These are phyloP conservation scores for Coniochaeta sp. DNA, from an alignment of 2,329 filamentous ascomycete species.

Conservation along the genomic window DNA sequence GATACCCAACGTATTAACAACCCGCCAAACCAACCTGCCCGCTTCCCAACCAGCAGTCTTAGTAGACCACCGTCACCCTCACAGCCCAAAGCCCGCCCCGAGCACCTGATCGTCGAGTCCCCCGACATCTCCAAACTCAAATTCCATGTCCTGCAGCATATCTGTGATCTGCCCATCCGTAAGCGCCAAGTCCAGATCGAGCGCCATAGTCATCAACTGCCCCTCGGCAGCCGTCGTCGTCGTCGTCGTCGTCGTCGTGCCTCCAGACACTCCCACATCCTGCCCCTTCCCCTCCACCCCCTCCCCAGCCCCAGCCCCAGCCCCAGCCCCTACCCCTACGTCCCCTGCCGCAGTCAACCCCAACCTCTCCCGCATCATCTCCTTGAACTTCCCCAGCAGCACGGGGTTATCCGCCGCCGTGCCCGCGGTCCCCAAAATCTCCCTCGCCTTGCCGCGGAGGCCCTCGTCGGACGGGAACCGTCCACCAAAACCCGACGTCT, in stretches of 20 bases:
- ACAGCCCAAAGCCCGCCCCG: neutral
- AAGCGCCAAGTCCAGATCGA: conserved; percentile 25
- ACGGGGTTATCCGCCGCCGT: conserved; percentile 49
- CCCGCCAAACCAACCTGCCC: too few relatives aligned
- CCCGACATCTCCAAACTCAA: conserved; percentile 23
- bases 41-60: too few relatives aligned
- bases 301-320: too few relatives aligned
- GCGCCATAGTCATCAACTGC: conserved; percentile 9
- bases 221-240: neutral
- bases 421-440: conserved; percentile 35
- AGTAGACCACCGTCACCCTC: neutral
- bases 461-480: conserved; percentile 39
- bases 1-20: too few relatives aligned
- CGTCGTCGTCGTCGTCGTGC: neutral
- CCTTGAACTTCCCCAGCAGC: conserved; percentile 47
- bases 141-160: conserved; percentile 35
- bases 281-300: too few relatives aligned
- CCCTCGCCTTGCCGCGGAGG: conserved; percentile 37
- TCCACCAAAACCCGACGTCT: conserved; percentile 25
- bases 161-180: conserved; percentile 30
- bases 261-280: conserved; percentile 6
- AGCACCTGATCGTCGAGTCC: neutral
- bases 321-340: conserved; percentile 26
- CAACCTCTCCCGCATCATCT: conserved; percentile 28
- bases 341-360: conserved; percentile 21